Evolutionary conservation across 331 rosid genomes (phyloP).

Genomic region (Stylosanthes scabra): DNA sequence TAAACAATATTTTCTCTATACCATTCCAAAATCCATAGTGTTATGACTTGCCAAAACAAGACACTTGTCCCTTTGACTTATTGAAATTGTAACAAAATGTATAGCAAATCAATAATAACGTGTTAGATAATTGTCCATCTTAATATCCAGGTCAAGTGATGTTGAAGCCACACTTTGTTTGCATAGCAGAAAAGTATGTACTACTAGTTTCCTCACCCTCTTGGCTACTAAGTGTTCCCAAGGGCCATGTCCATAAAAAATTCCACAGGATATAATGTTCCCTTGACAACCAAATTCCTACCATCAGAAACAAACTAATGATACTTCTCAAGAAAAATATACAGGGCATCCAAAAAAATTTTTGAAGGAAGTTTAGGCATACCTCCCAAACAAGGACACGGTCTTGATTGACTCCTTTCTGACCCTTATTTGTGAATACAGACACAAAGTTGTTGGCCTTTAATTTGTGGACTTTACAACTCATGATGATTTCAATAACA

Average conservation of each 20-base stretch:
- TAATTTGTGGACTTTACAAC: conserved; percentile 43
- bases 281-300: conserved; percentile 76
- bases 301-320: neutral
- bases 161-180: too few species aligned
- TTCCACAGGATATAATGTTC: conserved; percentile 66
- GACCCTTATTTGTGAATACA: conserved; percentile 68
- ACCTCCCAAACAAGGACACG: conserved; percentile 69
- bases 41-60: neutral
- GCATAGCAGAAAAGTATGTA: too few species aligned
- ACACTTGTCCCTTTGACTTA: conserved; percentile 21
- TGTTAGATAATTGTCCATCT: neutral
- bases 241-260: conserved; percentile 76
- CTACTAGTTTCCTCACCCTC: conserved; percentile 59
- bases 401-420: conserved; percentile 73
- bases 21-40: neutral
- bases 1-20: neutral
- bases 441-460: conserved; percentile 53
- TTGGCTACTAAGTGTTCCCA: conserved; percentile 75
- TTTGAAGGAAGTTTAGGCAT: neutral
- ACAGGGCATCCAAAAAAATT: too few species aligned
- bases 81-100: too few species aligned
- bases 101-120: conserved; percentile 23
- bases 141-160: too few species aligned
- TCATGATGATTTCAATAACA: conserved; percentile 55
- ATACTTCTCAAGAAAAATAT: too few species aligned